phyloP scores from a whole-genome alignment of 164 flowering plant species.

The Magnolia changhungtana region DNA sequence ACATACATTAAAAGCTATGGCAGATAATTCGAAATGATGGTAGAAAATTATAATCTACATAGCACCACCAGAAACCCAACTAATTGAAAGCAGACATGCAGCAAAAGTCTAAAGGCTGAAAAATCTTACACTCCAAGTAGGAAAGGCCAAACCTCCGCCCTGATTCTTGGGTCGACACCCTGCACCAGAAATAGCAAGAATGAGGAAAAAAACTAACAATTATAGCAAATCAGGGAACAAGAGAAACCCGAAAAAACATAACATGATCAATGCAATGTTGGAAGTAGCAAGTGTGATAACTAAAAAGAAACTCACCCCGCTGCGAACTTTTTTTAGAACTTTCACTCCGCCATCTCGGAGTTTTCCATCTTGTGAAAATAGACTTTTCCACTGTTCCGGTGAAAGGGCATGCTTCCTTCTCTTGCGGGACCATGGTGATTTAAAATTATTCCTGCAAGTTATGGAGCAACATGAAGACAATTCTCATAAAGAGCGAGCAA shows the following conservation, averaged over 20 bases:
- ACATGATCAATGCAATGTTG: background rate
- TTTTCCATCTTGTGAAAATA: slow-evolving; percentile 77
- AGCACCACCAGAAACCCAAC: too few relatives aligned
- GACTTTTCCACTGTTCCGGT: slow-evolving; percentile 66
- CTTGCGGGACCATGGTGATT: slow-evolving; percentile 96
- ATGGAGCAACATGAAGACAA: background rate
- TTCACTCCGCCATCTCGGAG: slow-evolving; percentile 77
- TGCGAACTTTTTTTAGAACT: slow-evolving; percentile 87
- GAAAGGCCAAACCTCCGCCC: slow-evolving; percentile 96
- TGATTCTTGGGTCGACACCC: slow-evolving; percentile 89
- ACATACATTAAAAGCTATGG: too few relatives aligned
- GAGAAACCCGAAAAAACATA: background rate
- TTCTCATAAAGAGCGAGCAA: background rate
- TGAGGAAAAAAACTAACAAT: background rate
- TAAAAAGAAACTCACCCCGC: slow-evolving; percentile 63
- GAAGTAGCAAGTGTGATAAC: background rate
- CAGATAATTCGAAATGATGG: too few relatives aligned
- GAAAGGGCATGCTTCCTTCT: slow-evolving; percentile 79
- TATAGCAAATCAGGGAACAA: background rate
- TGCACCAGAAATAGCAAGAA: slow-evolving; percentile 25
- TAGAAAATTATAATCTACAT: too few relatives aligned
- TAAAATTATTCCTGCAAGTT: slow-evolving; percentile 57
- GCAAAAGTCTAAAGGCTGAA: background rate
- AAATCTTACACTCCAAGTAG: slow-evolving; percentile 93
- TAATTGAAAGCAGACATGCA: too few relatives aligned